Conservation (phyloP, 2,329 filamentous ascomycete species). For the Penicillium sp. region DNA sequence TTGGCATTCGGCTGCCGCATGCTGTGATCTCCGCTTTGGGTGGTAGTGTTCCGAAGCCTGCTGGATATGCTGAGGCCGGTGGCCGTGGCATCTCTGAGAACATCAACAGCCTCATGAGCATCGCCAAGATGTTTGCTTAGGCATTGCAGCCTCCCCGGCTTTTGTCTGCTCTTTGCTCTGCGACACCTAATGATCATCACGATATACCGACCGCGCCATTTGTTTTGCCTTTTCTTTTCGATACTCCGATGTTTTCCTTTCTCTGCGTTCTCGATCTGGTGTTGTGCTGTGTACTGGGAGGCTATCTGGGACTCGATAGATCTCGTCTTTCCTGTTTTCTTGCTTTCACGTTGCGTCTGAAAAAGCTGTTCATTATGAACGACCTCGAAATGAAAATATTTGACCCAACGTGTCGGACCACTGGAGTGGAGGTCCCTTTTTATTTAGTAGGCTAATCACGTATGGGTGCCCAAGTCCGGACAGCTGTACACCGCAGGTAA, state of each 20-base stretch:
- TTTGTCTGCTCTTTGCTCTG: neutral
- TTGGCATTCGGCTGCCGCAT: constrained; percentile 75
- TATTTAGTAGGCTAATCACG: neutral
- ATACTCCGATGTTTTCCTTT: constrained; percentile 4
- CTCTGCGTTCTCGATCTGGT: constrained; percentile 6
- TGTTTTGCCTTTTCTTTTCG: constrained; percentile 9
- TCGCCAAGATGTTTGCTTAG: constrained; percentile 42
- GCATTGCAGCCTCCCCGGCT: neutral
- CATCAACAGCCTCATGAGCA: constrained; percentile 33
- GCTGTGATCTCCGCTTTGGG: constrained; percentile 49
- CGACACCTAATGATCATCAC: constrained; percentile 23
- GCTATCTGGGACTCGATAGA: constrained; percentile 14
- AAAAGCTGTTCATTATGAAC: constrained; percentile 2
- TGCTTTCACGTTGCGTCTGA: neutral
- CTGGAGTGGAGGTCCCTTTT: neutral
- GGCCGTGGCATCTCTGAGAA: constrained; percentile 35
- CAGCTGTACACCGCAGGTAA: neutral
- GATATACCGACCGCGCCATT: constrained; percentile 16
- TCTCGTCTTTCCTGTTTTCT: neutral
- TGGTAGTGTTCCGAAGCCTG: constrained; percentile 31
- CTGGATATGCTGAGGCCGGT: constrained; percentile 20
- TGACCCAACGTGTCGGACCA: neutral
- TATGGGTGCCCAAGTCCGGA: constrained; percentile 6
- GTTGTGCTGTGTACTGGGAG: constrained; percentile 15
- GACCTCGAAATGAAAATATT: neutral